These are phyloP conservation scores for Trametes coccinea DNA, from an alignment of 768 basidiomycete genomes.

Conservation along the genomic window DNA sequence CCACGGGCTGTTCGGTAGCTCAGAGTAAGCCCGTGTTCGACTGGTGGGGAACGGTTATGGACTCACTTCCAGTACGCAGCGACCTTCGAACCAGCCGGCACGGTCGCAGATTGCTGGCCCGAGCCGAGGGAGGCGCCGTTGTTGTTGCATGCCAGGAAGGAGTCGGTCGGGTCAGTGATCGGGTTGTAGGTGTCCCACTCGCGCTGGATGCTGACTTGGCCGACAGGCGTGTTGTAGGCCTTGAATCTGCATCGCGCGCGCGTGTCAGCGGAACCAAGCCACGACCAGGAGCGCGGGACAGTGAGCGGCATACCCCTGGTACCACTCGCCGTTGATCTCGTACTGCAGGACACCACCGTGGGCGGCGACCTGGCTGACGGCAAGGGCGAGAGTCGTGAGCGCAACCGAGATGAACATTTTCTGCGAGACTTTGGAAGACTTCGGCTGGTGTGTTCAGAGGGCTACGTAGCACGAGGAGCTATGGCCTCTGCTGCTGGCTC, in stretches of 20 bases:
- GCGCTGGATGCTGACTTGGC: slow-evolving; percentile 41
- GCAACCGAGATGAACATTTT: slow-evolving; percentile 23
- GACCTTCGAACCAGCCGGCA: slow-evolving; percentile 39
- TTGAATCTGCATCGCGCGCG: slow-evolving; percentile 27
- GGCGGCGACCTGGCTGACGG: slow-evolving; percentile 29
- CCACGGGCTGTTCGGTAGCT: slow-evolving; percentile 27
- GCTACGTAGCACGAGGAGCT: slow-evolving; percentile 3
- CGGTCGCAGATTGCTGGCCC: slow-evolving; percentile 39
- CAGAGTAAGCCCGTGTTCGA: not conserved
- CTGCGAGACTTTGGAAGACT: too few species aligned
- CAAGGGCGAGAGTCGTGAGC: slow-evolving; percentile 23
- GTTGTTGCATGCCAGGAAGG: slow-evolving; percentile 39
- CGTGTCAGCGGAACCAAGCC: not conserved
- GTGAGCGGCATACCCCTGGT: slow-evolving; percentile 32
- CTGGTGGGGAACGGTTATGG: not conserved
- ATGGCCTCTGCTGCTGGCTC: not conserved
- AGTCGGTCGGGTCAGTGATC: slow-evolving; percentile 37
- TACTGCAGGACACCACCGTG: slow-evolving; percentile 44
- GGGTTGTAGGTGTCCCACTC: slow-evolving; percentile 44
- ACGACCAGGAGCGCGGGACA: not conserved
- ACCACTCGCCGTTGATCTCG: slow-evolving; percentile 33
- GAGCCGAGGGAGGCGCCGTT: slow-evolving; percentile 36
- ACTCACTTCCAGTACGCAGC: slow-evolving; percentile 41
- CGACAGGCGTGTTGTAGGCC: slow-evolving; percentile 42
- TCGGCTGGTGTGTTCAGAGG: not conserved